Base-by-base conservation (phyloP, 2,329 filamentous ascomycete species). In the Xylaria sp. region DNA sequence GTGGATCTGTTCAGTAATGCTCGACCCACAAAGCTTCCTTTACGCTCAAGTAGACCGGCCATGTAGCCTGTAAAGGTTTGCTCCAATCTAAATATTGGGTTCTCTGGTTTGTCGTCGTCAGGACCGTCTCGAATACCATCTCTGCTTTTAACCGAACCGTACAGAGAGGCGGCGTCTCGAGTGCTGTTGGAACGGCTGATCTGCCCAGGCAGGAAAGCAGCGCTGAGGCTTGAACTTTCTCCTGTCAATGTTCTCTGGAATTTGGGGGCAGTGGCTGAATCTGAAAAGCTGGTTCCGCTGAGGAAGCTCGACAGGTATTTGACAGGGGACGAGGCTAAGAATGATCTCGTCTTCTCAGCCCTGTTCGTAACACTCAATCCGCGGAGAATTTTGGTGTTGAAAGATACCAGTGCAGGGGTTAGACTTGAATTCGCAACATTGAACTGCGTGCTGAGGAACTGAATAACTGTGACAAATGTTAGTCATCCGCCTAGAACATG, bases 301-400 rank as follows among this genome's bases (percentile, higher is more conserved):
- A 97, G 89, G 63, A 98, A 88, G 76, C 88, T 97, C 0, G 94
- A 97, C 18, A 98, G 84, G 76, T 97, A 86, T 79, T 98, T 98
- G 57, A 97, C 93, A 0, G 95, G 94, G 0, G 94, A 98, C n/a
- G 91, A 88, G 4, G 90, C 90, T 10, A 95, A 86, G 77, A 93
- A 92, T 0, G 89, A 90, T 64, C 87, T 87, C 12, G 89, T 87
- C 78, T 89, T 92, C 76, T 90, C 89, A 0, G 87, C 85, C 50
- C 90, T 87, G 39, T 88, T 84, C 23, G 88, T 84, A 50, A 92
- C 84, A 56, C 87, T 87, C 28, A 97, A 82, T 3, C 90, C 89
- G 41, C 91, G 90, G 34, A 97, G 84, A 2, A 93, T 89, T 70
- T 94, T 94, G 55, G 90, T 90, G 76, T 97, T 92, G 73, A 92